phyloP scores from a whole-genome alignment of 768 basidiomycete species.

The Rhodotorula diobovata region DNA sequence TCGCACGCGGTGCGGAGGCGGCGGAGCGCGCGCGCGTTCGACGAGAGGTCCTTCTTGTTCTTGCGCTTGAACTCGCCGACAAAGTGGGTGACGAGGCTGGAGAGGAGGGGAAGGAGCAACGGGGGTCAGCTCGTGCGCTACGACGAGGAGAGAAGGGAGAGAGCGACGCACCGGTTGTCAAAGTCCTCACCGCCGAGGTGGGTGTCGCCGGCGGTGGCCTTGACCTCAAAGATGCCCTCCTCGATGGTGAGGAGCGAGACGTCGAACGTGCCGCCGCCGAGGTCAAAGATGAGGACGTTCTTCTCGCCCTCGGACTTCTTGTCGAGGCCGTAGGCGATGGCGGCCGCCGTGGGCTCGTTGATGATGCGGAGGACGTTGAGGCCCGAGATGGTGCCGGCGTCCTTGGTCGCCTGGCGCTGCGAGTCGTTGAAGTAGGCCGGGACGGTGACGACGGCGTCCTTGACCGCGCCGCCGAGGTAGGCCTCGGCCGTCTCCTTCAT shows the following conservation, averaged over 20 bases:
- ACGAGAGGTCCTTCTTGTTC: slow-evolving; percentile 91
- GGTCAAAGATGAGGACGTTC: slow-evolving; percentile 96
- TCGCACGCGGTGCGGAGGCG: slow-evolving; percentile 97
- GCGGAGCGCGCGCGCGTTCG: slow-evolving; percentile 90
- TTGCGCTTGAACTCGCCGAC: slow-evolving; percentile 96
- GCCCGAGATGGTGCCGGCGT: slow-evolving; percentile 89
- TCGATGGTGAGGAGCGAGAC: slow-evolving; percentile 93
- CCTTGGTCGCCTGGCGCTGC: slow-evolving; percentile 96
- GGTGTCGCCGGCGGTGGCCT: slow-evolving; percentile 96
- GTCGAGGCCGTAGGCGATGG: slow-evolving; percentile 97
- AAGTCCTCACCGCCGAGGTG: slow-evolving; percentile 98
- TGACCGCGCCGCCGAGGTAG: slow-evolving; percentile 62
- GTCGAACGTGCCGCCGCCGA: slow-evolving; percentile 97
- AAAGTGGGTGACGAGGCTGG: slow-evolving; percentile 82
- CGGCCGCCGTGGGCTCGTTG: slow-evolving; percentile 97
- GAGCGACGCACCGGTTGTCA: slow-evolving; percentile 63
- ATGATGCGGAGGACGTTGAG: slow-evolving; percentile 96
- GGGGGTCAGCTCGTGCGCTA: background rate
- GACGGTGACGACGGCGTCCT: slow-evolving; percentile 61
- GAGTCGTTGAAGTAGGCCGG: slow-evolving; percentile 99
- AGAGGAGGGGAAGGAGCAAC: background rate
- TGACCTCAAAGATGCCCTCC: slow-evolving; percentile 97
- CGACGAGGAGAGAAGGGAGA: background rate
- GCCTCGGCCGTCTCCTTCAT: slow-evolving; percentile 70
- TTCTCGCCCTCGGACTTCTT: slow-evolving; percentile 84